Evolutionary conservation across 805 yeast genomes (phyloP), one percentile per base, ranked within the genome.

Genomic region (Allodekkera sacchari): DNA sequence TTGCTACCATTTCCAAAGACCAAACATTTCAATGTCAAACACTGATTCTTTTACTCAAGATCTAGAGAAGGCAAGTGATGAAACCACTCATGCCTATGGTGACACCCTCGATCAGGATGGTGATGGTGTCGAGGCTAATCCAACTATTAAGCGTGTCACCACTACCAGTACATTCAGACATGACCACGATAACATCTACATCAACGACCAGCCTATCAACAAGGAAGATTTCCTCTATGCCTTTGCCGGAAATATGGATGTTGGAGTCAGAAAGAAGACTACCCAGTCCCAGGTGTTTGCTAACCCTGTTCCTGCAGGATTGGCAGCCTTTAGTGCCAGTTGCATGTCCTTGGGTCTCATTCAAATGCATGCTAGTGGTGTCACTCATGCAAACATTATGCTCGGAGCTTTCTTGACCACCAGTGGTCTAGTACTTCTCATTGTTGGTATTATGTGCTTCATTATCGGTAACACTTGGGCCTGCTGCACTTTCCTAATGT

Each of bases 221-320:
- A 64, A 71, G 33, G 62, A 62, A 18, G 87, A 79, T 34, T 66
- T 79, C 40, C 52, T 73, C 41, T 61, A 61, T 21, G 85, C 83
- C 2, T 76, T 77, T 47, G 83, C 80, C 11, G 83, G 82, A 45
- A 61, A 61, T 7, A 54, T 68, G 35, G 63, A 64, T 30, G 61
- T 71, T 5, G 66, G 74, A 31, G 47, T 57, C 22, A 43, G 59
- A 32, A 45, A 41, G 25, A 43, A 36, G 15, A 52, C 59, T 8
- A 21, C 45, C 13, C 40, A 49, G 12, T 22, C 45, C 11, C 38
- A 46, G 21, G 45, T 46, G 15, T 52, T 47, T 32, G 68, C 60
- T 11, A 68, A 68, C 42, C 74, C 77, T 2, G 69, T 74, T 8
- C 75, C 77, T 1, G 57, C 72, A 12, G 78, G 78, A 4, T 57